Base-by-base conservation (phyloP, 1,139 yeast genomes). In the Hemisphaericaspora xylanilytica region DNA sequence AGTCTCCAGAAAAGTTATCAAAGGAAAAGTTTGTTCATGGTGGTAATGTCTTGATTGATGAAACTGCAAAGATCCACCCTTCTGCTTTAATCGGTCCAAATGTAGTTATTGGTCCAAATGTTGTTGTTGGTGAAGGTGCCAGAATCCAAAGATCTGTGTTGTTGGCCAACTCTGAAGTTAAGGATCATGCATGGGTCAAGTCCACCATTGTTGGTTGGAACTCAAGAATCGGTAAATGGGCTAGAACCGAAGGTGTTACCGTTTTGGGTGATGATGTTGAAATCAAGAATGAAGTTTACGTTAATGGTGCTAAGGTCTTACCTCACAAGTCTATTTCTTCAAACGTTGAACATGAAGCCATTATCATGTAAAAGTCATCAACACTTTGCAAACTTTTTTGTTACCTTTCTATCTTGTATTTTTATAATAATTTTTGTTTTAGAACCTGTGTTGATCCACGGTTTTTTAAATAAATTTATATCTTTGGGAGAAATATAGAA, bases 191-290 rank as follows among this genome's bases (percentile, higher is more conserved):
- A 55, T 87, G 94, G 85, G 95, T 94, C 58, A 90, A 92, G 73
- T 85, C 94, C 59, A 86, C 98, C 58, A 92, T 94, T 67, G 95
- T 94, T 52, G 99, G 99, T 56, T 94, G 99, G 99, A 85, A 89
- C 78, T 90, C 97, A 47, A 86, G 90, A 59, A 90, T 94, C 57
- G 99, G 99, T 65, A 83, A 82, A 69, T 92, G 99, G 99, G 96
- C 97, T 50, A 89, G 99, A 78, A 82, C 95, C 52, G 98, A 92
- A 72, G 96, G 96, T 73, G 87, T 83, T 56, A 87, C 97, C 48
- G 98, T 94, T 45, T 81, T 94, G 60, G 99, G 98, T 73, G 99
- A 94, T 68, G 99, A 94, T 55, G 99, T 94, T 53, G 95, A 90
- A 66, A 87, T 94, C 63, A 89, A 90, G 77, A 97, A 94, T 65